Conservation (phyloP, 2,329 filamentous ascomycete species). For the Dryadomyces quercivorus region DNA sequence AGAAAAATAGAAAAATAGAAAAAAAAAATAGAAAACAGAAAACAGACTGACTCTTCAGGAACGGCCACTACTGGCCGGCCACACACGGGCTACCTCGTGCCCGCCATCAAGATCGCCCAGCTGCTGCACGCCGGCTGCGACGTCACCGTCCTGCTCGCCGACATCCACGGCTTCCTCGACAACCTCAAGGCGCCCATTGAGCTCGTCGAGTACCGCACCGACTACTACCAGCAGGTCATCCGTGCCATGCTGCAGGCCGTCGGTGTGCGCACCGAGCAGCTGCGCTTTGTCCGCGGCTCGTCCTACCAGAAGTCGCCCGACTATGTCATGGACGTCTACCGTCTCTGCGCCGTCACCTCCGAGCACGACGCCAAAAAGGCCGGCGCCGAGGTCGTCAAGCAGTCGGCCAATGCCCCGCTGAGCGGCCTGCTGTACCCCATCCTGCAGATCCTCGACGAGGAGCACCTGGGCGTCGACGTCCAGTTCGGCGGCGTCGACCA, state of each 20-base stretch:
- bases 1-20: not conserved
- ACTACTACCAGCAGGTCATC: constrained; percentile 74
- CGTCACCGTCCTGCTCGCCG: constrained; percentile 64
- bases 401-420: constrained; percentile 64
- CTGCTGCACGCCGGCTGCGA: constrained; percentile 76
- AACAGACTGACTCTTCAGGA: constrained; percentile 25
- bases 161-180: constrained; percentile 66
- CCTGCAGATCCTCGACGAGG: constrained; percentile 83
- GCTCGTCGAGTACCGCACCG: constrained; percentile 66
- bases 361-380: constrained; percentile 81
- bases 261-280: constrained; percentile 63
- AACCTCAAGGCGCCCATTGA: constrained; percentile 81
- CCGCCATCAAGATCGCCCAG: constrained; percentile 81
- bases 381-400: constrained; percentile 89
- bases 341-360: constrained; percentile 56
- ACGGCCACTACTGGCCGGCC: constrained; percentile 79
- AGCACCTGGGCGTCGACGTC: constrained; percentile 75
- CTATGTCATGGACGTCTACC: constrained; percentile 85
- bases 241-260: constrained; percentile 64
- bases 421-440: constrained; percentile 71
- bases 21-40: not conserved
- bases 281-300: constrained; percentile 76
- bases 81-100: constrained; percentile 82
- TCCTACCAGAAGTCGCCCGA: constrained; percentile 62
- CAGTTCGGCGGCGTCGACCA: constrained; percentile 82